phyloP scores from a whole-genome alignment of 1,284 basidiomycete species.

The Golubevia sp. region DNA sequence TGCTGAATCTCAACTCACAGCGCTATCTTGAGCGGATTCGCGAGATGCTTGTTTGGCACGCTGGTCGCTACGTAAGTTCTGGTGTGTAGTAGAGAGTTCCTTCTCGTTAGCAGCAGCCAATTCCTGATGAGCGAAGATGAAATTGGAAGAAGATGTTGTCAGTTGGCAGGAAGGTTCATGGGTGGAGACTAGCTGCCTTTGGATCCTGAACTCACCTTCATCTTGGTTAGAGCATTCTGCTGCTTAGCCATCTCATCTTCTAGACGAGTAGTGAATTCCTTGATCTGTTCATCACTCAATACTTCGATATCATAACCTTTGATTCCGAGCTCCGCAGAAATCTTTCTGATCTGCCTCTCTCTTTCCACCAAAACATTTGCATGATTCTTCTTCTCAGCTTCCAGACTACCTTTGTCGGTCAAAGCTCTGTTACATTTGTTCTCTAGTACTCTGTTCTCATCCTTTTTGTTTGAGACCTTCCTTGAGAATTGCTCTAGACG shows the following conservation, averaged over 20 bases:
- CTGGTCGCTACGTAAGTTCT: not conserved
- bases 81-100: not conserved
- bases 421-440: slow-evolving; percentile 21
- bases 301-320: slow-evolving; percentile 79
- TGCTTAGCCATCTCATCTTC: not conserved
- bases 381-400: slow-evolving; percentile 16
- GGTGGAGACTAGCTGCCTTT: too few species aligned
- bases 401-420: not conserved
- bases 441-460: slow-evolving; percentile 39
- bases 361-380: slow-evolving; percentile 25
- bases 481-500: slow-evolving; percentile 19
- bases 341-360: slow-evolving; percentile 71
- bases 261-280: slow-evolving; percentile 57
- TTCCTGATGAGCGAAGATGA: not conserved
- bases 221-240: not conserved
- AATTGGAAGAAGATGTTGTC: too few species aligned
- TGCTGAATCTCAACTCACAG: not conserved
- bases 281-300: slow-evolving; percentile 70
- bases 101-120: not conserved
- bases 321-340: slow-evolving; percentile 70
- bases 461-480: slow-evolving; percentile 26
- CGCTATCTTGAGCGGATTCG: not conserved
- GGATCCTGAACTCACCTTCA: slow-evolving; percentile 24
- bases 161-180: too few species aligned
- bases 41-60: not conserved